Evolutionary conservation across 2,329 filamentous ascomycete genomes (phyloP), one percentile per base, ranked within the genome.

Genomic region (Coniochaeta hoffmannii): DNA sequence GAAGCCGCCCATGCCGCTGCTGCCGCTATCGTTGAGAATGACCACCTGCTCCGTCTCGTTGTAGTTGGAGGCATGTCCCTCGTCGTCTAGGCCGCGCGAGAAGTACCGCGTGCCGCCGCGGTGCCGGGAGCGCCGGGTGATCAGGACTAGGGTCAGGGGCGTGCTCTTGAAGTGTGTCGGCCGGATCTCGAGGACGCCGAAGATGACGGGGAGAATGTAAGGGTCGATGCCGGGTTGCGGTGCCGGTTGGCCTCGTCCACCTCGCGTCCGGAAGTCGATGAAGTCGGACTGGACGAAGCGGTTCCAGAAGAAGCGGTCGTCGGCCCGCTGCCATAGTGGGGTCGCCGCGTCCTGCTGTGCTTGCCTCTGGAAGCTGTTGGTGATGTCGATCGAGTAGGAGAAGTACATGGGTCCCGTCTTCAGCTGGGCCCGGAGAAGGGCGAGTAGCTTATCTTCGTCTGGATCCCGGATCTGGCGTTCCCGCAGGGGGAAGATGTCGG

Each of bases 271-370:
- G 68, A 96, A 96, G 69, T 96, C 85, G 65, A 97, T 96, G 57
- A 99, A 74, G 66, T 97, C 91, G 8, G 89, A 87, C 69, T 93
- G 90, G 51, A 97, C 81, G 70, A 96, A 95, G 60, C 87, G 87
- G 73, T 99, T 99, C 90, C 93, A 99, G 78, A 97, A 99, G 78
- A 99, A 99, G 61, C 94, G 90, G 69, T 97, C 92, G 71, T 99
- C 94, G 60, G 93, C 87, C 63, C 91, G 81, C 77, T 88, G 87
- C 94, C 94, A 99, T 56, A 97, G 73, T 12, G 94, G 92, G 55
- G 80, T 76, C 15, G 81, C 81, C 55, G 76, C 74, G 68, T 96
- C 85, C 61, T 84, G 77, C 62, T 92, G 85, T 3, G 92, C 86
- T 69, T 97, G 94, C 60, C 94, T 86, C 74, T 99, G 94, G 76